Conservation (phyloP, 2,329 filamentous ascomycete genomes). For the Xylariaceae sp. region DNA sequence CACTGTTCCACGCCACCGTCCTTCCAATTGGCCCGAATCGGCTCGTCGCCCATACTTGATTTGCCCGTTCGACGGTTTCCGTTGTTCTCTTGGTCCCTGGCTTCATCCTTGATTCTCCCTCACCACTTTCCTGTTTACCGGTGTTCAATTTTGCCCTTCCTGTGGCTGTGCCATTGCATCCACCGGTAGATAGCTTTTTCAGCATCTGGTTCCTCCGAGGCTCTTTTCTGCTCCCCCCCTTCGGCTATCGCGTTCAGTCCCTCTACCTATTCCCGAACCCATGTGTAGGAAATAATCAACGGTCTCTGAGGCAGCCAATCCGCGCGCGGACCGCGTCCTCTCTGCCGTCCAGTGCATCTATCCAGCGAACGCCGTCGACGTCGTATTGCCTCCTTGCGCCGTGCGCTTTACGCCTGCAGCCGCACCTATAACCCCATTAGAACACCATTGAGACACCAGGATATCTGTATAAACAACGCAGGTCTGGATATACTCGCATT, state of each 20-base stretch:
- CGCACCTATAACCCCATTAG: constrained; percentile 5
- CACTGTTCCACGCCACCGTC: constrained; percentile 17
- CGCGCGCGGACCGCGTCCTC: constrained; percentile 15
- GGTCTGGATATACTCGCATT: constrained; percentile 12
- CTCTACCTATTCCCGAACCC: constrained; percentile 12
- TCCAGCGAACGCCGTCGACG: constrained; percentile 11
- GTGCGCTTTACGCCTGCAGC: constrained; percentile 11
- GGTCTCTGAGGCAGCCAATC: constrained; percentile 11
- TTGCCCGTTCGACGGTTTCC: constrained; percentile 11
- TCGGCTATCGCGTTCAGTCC: constrained; percentile 7
- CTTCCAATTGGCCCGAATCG: constrained; percentile 18
- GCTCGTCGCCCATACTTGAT: constrained; percentile 11
- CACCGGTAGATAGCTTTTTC: constrained; percentile 7
- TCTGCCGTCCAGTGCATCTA: constrained; percentile 4
- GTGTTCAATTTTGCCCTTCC: constrained; percentile 5
- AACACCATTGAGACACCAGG: constrained; percentile 4
- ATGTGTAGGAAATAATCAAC: constrained; percentile 12
- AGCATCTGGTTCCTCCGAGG: constrained; percentile 5
- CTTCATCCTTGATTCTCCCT: constrained; percentile 12
- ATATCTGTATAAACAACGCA: constrained; percentile 15
- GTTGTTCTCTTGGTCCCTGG: constrained; percentile 9
- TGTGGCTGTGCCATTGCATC: constrained; percentile 12
- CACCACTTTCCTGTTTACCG: constrained; percentile 5
- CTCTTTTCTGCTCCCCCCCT: neutral
- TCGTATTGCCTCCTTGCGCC: constrained; percentile 16